Evolutionary conservation across 306 rosid genomes (phyloP), one percentile per base, ranked within the genome.

Genomic region (Geum urbanum): DNA sequence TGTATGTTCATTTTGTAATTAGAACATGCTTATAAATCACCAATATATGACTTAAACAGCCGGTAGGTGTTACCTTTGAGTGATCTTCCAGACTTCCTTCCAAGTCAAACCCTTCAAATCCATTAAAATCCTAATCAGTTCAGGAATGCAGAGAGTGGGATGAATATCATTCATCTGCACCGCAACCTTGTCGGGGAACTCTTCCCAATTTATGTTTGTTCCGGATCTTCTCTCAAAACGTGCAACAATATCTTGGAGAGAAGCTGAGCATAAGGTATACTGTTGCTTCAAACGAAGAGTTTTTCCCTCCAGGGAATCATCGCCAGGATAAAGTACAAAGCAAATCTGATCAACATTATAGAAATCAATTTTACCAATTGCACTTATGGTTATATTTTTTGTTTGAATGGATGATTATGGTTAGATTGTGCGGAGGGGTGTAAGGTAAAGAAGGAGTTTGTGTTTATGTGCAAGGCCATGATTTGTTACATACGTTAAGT

Each of bases 101-200:
- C 99, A 94, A 70, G 85, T 83, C 76, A 94, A 84, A 79, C 92
- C 89, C 83, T 89, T 87, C 66, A 87, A 54, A 80, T 94, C 99
- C 74, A 94, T 80, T 80, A 94, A 81, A 79, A 91, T 86, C 72
- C 99, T 83, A 86, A 94, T 72, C 83, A 94, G 76, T 80, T 94
- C 99, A 20, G 97, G 99, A 79, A 94, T 94, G 89, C 99, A 94
- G 76, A 94, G 92, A 69, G 99, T 94, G 74, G 99, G 99, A 80
- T 94, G 99, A 76, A 97, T 94, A 74, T 94, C 99, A 78, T 94
- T 94, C 99, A 94, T 94, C 88, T 94, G 99, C 64, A 94, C 96
- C 13, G 99, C 97, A 71, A 94, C 97, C 83, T 94, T 94, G 73
- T 83, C 85, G 35, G 96, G 97, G 72, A 94, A 87, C 47, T 91